Evolutionary conservation across 768 basidiomycete genomes (phyloP).

Genomic region (Xerocomellus dryophilus): DNA sequence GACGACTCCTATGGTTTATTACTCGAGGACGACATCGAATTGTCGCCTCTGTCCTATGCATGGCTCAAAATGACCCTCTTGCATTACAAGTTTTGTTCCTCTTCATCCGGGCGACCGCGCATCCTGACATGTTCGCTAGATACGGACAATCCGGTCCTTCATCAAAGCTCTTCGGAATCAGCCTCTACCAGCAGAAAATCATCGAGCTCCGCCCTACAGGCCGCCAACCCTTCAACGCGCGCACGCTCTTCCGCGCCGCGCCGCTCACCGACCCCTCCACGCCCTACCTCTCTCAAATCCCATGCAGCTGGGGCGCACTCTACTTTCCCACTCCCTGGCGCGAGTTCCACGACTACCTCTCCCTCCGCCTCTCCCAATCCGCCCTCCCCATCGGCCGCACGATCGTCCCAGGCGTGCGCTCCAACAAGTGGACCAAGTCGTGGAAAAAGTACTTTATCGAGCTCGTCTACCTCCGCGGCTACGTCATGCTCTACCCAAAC

Average conservation of each 20-base stretch:
- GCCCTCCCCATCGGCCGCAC: constrained; percentile 31
- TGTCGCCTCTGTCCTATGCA: constrained; percentile 81
- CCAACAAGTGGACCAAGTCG: constrained; percentile 75
- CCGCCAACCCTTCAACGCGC: constrained; percentile 65
- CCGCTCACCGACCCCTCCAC: constrained; percentile 45
- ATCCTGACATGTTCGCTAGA: constrained; percentile 35
- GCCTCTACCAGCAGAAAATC: constrained; percentile 83
- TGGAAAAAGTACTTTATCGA: constrained; percentile 94
- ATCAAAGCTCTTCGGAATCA: constrained; percentile 68
- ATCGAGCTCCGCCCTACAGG: constrained; percentile 70
- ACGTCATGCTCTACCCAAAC: constrained; percentile 89
- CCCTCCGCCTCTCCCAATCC: constrained; percentile 60
- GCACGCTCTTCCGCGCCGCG: constrained; percentile 46
- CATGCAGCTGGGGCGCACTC: constrained; percentile 89
- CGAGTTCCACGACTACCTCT: constrained; percentile 78
- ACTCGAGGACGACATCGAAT: constrained; percentile 83
- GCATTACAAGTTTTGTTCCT: constrained; percentile 60
- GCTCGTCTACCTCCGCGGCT: constrained; percentile 74
- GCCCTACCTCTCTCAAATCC: constrained; percentile 83
- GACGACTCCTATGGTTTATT: constrained; percentile 76
- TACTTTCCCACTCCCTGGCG: constrained; percentile 90
- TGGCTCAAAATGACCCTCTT: constrained; percentile 82
- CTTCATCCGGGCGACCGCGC: background rate
- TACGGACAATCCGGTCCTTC: constrained; percentile 47
- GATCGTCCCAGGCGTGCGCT: constrained; percentile 73